These are phyloP conservation scores for Sugiyamaella novakii DNA, from an alignment of 1,139 yeast species.

Conservation along the genomic window DNA sequence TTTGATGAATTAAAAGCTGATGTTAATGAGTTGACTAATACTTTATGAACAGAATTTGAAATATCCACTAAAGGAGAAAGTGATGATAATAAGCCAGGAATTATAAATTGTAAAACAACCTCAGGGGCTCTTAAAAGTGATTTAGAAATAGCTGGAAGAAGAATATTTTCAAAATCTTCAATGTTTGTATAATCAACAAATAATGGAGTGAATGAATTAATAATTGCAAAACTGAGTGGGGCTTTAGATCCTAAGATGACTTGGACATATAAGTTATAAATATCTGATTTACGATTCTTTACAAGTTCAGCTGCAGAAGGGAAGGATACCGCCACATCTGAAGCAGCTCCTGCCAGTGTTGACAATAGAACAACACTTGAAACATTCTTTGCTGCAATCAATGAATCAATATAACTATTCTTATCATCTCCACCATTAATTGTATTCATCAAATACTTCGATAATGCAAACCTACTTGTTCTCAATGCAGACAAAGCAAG, in stretches of 20 bases:
- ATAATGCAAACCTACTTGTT: constrained; percentile 34
- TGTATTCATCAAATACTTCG: constrained; percentile 19
- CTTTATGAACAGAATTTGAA: constrained; percentile 47
- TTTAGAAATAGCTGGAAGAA: constrained; percentile 72
- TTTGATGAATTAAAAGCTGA: constrained; percentile 73
- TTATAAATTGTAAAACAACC: constrained; percentile 55
- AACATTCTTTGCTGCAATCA: constrained; percentile 25
- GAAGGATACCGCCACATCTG: constrained; percentile 32
- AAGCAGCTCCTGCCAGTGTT: constrained; percentile 37
- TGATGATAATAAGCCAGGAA: constrained; percentile 52
- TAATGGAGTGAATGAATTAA: constrained; percentile 46
- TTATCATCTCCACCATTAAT: constrained; percentile 23
- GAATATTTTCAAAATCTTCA: constrained; percentile 46
- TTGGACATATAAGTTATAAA: constrained; percentile 34
- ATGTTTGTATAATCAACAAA: constrained; percentile 48
- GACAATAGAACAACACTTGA: constrained; percentile 31
- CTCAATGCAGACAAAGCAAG: constrained; percentile 36
- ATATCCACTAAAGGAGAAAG: constrained; percentile 46
- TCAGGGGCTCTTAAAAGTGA: constrained; percentile 84
- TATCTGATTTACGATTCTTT: constrained; percentile 26
- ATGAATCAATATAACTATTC: constrained; percentile 25
- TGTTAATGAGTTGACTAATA: constrained; percentile 61
- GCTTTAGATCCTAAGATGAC: constrained; percentile 38
- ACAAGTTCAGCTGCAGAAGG: constrained; percentile 34
- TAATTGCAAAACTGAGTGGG: constrained; percentile 31